These are phyloP conservation scores for Xerocomus spinulosus DNA, from an alignment of 768 basidiomycete genomes.

Conservation along the genomic window DNA sequence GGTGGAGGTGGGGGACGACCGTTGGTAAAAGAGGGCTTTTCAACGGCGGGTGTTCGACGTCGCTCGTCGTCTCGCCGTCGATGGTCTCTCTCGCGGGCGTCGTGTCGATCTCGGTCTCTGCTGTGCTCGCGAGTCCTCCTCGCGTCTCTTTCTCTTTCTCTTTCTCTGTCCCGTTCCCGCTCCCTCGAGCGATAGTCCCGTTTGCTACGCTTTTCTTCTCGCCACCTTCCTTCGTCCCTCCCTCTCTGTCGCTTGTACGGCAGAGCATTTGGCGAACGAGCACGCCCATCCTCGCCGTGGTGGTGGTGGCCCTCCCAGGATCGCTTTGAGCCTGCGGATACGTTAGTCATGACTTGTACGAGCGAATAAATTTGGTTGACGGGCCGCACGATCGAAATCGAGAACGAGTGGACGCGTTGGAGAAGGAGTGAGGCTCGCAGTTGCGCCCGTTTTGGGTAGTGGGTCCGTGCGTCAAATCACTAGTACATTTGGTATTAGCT, in stretches of 20 bases:
- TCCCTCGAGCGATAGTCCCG: constrained; percentile 30
- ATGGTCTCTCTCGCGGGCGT: constrained; percentile 26
- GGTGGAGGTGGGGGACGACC: constrained; percentile 18
- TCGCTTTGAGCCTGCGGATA: constrained; percentile 80
- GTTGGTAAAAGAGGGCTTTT: constrained; percentile 12
- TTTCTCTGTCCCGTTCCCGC: constrained; percentile 34
- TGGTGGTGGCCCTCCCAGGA: constrained; percentile 56
- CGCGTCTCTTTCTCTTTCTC: constrained; percentile 31
- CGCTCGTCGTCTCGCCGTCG: constrained; percentile 32
- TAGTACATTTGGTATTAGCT: too few species aligned
- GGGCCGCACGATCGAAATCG: constrained; percentile 66
- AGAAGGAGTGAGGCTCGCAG: too few species aligned
- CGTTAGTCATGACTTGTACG: constrained; percentile 64
- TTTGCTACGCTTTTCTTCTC: constrained; percentile 47
- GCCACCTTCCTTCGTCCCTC: constrained; percentile 56
- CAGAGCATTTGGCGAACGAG: constrained; percentile 7
- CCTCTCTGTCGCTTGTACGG: constrained; percentile 51
- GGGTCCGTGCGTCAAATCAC: neutral
- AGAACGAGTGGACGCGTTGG: too few species aligned
- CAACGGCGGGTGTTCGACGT: constrained; percentile 16
- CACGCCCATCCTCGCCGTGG: constrained; percentile 33
- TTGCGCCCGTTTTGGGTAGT: neutral
- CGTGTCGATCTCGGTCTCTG: constrained; percentile 27
- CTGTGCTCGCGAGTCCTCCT: constrained; percentile 29
- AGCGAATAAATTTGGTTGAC: constrained; percentile 54